These are phyloP conservation scores for Myxozyma neotropica DNA, from an alignment of 805 yeast genomes.

Conservation along the genomic window DNA sequence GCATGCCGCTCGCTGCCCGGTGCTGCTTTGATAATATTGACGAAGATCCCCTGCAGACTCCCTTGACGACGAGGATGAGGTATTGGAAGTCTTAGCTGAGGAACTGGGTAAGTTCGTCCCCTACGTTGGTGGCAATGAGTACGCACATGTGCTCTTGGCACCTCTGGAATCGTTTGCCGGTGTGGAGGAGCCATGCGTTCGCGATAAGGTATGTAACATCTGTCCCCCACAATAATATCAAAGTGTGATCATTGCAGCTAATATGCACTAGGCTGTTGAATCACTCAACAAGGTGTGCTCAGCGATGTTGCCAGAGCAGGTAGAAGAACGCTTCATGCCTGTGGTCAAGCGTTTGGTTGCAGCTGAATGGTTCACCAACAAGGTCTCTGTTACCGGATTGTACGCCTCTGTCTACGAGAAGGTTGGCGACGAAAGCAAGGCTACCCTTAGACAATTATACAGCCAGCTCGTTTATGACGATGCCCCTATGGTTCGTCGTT, in stretches of 20 bases:
- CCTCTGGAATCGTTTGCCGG: conserved; percentile 83
- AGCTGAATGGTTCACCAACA: conserved; percentile 92
- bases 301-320: conserved; percentile 61
- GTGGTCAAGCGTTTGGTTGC: conserved; percentile 75
- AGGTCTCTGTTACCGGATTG: conserved; percentile 89
- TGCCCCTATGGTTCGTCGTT: conserved; percentile 96
- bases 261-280: conserved; percentile 72
- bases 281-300: conserved; percentile 73
- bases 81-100: conserved; percentile 88
- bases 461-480: conserved; percentile 80
- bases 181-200: conserved; percentile 93
- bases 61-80: conserved; percentile 95
- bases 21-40: too few relatives aligned
- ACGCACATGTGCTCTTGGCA: conserved; percentile 59
- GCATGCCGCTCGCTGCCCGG: background rate
- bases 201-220: conserved; percentile 64
- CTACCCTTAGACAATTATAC: conserved; percentile 66
- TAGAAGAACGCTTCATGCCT: conserved; percentile 68
- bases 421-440: conserved; percentile 50
- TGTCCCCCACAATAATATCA: too few relatives aligned
- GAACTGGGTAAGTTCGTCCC: conserved; percentile 88
- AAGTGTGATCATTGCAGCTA: too few relatives aligned
- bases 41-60: too few relatives aligned
- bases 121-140: conserved; percentile 77
- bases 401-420: conserved; percentile 68